Evolutionary conservation across 805 yeast genomes (phyloP).

Genomic region (Kockiozyma suomiensis): DNA sequence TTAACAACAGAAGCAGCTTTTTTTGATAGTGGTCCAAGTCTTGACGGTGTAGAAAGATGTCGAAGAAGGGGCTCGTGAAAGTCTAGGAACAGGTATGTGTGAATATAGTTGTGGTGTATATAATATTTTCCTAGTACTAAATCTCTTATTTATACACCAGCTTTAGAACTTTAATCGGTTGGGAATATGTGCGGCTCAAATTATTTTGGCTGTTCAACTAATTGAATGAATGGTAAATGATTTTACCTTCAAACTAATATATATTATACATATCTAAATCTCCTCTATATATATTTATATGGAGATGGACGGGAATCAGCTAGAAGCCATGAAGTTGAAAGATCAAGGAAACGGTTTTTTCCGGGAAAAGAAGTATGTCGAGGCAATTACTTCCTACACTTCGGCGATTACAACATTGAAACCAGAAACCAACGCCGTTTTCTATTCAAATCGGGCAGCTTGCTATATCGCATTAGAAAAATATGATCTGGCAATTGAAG

Average conservation of each 20-base stretch:
- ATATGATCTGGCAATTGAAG: constrained; percentile 81
- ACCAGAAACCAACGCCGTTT: constrained; percentile 69
- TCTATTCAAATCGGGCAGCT: constrained; percentile 93
- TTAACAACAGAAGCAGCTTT: too few relatives aligned
- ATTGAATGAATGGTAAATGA: too few relatives aligned
- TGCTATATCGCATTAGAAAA: constrained; percentile 82
- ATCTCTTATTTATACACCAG: too few relatives aligned
- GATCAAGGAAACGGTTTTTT: constrained; percentile 84
- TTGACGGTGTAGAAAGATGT: not conserved
- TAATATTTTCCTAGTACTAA: not conserved
- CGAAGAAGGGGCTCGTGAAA: not conserved
- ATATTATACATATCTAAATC: not conserved
- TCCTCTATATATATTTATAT: too few relatives aligned
- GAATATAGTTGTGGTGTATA: not conserved
- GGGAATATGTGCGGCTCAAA: too few relatives aligned
- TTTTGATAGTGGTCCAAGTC: too few relatives aligned
- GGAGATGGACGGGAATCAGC: not conserved
- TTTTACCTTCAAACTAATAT: not conserved
- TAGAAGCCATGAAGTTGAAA: constrained; percentile 46
- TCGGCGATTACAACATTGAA: constrained; percentile 69
- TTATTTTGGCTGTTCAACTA: too few relatives aligned
- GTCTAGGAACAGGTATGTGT: not conserved
- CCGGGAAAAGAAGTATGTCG: constrained; percentile 65
- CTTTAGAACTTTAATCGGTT: too few relatives aligned
- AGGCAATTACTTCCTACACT: constrained; percentile 76